A percentile compares a stretch with the other conserved stretches of the same genome.
phyloP scores from a whole-genome alignment of 139 green algal species.

The Zygnema cylindricum region DNA sequence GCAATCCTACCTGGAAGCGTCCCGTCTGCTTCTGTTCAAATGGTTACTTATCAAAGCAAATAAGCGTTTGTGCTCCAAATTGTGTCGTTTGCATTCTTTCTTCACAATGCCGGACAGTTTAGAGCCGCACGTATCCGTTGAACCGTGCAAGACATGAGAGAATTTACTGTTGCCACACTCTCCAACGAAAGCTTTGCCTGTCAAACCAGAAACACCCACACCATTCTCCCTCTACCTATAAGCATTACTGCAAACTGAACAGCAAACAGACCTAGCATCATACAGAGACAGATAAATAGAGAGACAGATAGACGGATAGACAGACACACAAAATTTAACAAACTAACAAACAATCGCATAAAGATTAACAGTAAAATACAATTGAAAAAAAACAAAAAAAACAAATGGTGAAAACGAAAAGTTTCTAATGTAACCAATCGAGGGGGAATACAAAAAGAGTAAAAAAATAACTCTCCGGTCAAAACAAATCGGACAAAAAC shows the following conservation, averaged over 20 bases:
- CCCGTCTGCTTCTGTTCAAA: no score
- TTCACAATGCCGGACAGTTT: no score
- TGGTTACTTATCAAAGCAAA: no score
- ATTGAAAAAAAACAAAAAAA: not conserved
- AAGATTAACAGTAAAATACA: not conserved
- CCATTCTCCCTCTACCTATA: not conserved
- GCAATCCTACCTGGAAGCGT: no score
- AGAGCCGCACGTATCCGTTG: slow-evolving; percentile 40
- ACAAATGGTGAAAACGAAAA: not conserved
- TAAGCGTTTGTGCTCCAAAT: no score
- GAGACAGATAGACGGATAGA: no score
- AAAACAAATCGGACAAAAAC: no score
- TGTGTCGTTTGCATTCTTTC: no score
- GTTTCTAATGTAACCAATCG: not conserved
- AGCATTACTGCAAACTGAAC: not conserved
- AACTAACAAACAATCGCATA: not conserved
- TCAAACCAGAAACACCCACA: not conserved
- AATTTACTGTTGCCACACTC: slow-evolving; percentile 44
- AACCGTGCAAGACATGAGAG: slow-evolving; percentile 53
- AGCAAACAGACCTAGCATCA: not conserved
- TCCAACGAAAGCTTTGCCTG: slow-evolving; percentile 46
- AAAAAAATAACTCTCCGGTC: not conserved
- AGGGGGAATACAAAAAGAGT: not conserved
- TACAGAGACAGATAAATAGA: not conserved
- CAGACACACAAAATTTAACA: not conserved